phyloP scores from a whole-genome alignment of 495 filamentous ascomycete species.

The Chaetomium fimeti region DNA sequence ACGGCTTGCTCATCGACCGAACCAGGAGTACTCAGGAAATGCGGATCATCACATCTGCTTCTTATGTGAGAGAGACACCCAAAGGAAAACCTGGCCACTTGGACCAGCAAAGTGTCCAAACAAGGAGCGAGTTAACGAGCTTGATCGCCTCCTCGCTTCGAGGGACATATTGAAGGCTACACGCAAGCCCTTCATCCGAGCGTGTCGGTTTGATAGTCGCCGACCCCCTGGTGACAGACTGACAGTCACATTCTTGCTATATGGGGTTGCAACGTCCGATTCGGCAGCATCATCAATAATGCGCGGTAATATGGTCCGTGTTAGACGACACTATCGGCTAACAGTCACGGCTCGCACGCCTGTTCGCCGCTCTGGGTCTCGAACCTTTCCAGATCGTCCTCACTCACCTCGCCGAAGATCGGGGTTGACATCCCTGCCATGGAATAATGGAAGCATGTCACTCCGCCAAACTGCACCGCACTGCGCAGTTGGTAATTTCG shows the following conservation, averaged over 20 bases:
- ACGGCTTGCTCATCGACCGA: slow-evolving; percentile 18
- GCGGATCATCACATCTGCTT: slow-evolving; percentile 26
- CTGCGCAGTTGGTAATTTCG: background rate
- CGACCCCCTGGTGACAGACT: slow-evolving; percentile 15
- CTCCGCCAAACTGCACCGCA: background rate
- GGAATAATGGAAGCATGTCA: background rate
- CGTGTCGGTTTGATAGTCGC: slow-evolving; percentile 23
- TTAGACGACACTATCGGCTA: slow-evolving; percentile 26
- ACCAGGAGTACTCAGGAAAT: slow-evolving; percentile 12
- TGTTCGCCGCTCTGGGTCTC: slow-evolving; percentile 19
- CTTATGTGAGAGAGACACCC: slow-evolving; percentile 23
- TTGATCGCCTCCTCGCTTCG: slow-evolving; percentile 3
- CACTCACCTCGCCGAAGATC: background rate
- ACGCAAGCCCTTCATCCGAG: slow-evolving; percentile 16
- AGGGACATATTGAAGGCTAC: slow-evolving; percentile 12
- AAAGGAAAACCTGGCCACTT: background rate
- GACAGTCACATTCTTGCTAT: slow-evolving; percentile 29
- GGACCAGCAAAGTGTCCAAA: background rate
- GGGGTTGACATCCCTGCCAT: background rate
- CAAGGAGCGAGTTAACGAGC: background rate
- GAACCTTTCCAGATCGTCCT: slow-evolving; percentile 28
- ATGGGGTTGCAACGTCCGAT: slow-evolving; percentile 23
- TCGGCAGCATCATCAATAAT: slow-evolving; percentile 30
- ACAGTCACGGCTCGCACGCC: slow-evolving; percentile 29
- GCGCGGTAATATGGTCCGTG: slow-evolving; percentile 23